phyloP scores from a whole-genome alignment of 2,329 filamentous ascomycete species.

The Sordariomycetes sp. region DNA sequence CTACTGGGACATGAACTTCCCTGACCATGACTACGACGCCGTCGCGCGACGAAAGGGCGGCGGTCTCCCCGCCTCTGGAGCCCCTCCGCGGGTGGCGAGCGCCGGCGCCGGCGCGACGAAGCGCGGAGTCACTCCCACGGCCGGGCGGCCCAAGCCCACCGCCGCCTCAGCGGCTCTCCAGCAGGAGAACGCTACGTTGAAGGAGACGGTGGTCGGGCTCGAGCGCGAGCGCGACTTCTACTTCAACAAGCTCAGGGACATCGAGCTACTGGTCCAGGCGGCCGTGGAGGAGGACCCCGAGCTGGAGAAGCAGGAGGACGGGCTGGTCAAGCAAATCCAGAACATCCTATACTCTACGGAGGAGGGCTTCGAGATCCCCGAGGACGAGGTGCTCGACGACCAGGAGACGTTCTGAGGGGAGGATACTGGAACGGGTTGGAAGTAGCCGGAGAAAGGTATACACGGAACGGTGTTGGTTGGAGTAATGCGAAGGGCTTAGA shows the following conservation, averaged over 20 bases:
- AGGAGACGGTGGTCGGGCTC: constrained; percentile 89
- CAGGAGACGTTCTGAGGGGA: constrained; percentile 63
- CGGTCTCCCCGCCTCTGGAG: constrained; percentile 40
- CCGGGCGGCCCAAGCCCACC: constrained; percentile 28
- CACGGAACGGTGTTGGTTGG: neutral
- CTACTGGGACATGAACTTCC: constrained; percentile 98
- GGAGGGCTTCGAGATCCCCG: constrained; percentile 82
- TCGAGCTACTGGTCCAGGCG: constrained; percentile 87
- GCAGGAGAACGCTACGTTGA: constrained; percentile 77
- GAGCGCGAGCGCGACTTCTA: constrained; percentile 98
- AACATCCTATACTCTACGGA: constrained; percentile 95
- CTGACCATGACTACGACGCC: constrained; percentile 93
- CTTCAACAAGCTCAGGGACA: constrained; percentile 96
- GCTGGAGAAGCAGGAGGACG: constrained; percentile 86
- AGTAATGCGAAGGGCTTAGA: neutral
- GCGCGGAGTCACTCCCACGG: constrained; percentile 47
- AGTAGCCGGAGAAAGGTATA: neutral
- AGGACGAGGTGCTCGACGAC: constrained; percentile 63
- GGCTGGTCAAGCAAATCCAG: constrained; percentile 92
- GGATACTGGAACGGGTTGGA: neutral
- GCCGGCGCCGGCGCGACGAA: constrained; percentile 37
- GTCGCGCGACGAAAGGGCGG: constrained; percentile 73
- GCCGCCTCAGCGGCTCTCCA: constrained; percentile 57
- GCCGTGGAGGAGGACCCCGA: constrained; percentile 88
- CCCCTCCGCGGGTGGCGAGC: constrained; percentile 36